These are phyloP conservation scores for Hordeum pubiflorum DNA, from an alignment of 202 grass and related monocot genomes.

Conservation along the genomic window DNA sequence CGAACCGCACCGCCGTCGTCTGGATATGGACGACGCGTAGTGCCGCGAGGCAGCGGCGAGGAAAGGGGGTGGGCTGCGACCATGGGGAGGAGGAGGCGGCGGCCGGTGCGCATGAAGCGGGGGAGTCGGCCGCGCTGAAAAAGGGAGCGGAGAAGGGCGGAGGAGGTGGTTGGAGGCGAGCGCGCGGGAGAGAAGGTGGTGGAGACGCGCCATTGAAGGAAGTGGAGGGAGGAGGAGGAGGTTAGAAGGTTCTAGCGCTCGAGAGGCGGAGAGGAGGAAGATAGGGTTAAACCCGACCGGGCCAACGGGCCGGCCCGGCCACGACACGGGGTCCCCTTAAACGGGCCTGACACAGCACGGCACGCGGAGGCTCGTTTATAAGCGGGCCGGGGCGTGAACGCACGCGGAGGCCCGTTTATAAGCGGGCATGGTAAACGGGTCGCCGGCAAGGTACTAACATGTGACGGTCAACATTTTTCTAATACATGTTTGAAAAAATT, in stretches of 20 bases:
- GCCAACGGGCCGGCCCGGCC: too few species aligned
- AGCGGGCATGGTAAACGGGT: too few species aligned
- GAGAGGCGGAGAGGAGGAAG: neutral
- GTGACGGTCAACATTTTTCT: too few species aligned
- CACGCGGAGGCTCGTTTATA: too few species aligned
- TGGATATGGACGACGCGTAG: neutral
- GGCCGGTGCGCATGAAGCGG: neutral
- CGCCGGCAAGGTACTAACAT: too few species aligned
- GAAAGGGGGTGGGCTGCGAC: neutral
- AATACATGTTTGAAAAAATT: too few species aligned
- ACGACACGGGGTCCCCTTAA: too few species aligned
- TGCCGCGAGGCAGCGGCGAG: slow-evolving; percentile 11
- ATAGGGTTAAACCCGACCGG: neutral
- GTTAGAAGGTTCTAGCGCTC: slow-evolving; percentile 16
- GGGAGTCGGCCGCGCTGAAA: neutral
- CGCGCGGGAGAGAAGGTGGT: slow-evolving; percentile 31
- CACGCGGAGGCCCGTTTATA: too few species aligned
- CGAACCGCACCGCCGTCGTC: slow-evolving; percentile 5
- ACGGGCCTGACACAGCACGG: too few species aligned
- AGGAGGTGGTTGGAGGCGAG: slow-evolving; percentile 22
- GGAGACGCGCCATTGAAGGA: slow-evolving; percentile 42
- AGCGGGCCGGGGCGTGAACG: too few species aligned
- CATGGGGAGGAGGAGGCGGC: neutral
- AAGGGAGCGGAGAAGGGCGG: neutral
- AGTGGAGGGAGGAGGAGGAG: neutral